Percentiles rank a stretch among this genome's conserved stretches.
Evolutionary conservation across 1,139 yeast genomes (phyloP).

Genomic region (Hanseniaspora sp.): DNA sequence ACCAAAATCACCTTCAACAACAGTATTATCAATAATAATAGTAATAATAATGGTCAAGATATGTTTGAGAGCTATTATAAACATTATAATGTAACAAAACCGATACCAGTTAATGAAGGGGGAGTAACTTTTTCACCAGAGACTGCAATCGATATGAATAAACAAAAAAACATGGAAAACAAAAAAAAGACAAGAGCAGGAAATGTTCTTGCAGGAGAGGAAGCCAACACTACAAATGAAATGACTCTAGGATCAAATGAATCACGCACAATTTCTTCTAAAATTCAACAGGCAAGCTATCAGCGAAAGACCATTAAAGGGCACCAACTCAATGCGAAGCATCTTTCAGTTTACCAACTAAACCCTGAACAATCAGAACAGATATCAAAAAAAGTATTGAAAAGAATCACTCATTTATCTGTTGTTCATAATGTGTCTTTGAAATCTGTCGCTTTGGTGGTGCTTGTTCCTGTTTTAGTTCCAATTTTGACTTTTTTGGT

Average conservation of each 20-base stretch:
- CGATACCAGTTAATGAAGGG: not conserved
- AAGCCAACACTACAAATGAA: not conserved
- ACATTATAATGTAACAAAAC: slow-evolving; percentile 4
- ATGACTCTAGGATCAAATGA: not conserved
- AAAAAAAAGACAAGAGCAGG: too few relatives aligned
- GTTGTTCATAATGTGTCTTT: not conserved
- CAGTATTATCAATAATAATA: not conserved
- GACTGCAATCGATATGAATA: not conserved
- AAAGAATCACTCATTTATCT: not conserved
- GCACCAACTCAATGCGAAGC: slow-evolving; percentile 1
- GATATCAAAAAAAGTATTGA: not conserved
- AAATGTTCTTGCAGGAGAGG: too few relatives aligned
- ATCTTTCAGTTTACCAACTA: slow-evolving; percentile 6
- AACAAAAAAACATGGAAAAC: not conserved
- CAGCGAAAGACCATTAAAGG: slow-evolving; percentile 12
- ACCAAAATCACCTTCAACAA: too few relatives aligned
- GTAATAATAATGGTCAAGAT: not conserved
- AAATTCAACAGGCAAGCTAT: not conserved
- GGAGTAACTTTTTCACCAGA: not conserved
- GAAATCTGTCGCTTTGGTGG: not conserved
- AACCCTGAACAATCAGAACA: not conserved
- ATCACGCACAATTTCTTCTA: not conserved
- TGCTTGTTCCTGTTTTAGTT: not conserved
- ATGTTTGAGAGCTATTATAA: slow-evolving; percentile 3
- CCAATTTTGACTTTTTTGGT: not conserved